Evolutionary conservation across 139 green algal species (phyloP).

Genomic region (Raphidocelis subcapitata): DNA sequence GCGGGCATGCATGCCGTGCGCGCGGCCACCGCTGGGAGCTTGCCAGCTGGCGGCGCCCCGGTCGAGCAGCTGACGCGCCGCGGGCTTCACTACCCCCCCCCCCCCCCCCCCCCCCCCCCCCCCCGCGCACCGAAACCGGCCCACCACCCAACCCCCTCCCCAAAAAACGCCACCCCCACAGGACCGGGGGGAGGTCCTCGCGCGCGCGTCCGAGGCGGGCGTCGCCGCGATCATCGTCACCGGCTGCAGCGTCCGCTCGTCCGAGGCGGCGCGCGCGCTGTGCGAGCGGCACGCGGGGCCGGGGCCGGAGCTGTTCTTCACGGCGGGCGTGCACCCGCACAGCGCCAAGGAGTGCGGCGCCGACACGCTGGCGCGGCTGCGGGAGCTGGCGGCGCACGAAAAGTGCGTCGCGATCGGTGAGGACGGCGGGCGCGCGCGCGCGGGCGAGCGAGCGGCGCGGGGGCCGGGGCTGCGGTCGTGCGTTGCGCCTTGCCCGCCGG

Average conservation of each 20-base stretch:
- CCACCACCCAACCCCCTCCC: neutral
- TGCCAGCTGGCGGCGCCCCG: too few species aligned
- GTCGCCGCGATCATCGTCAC: constrained; percentile 56
- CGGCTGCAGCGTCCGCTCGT: constrained; percentile 47
- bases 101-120: neutral
- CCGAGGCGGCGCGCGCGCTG: constrained; percentile 29
- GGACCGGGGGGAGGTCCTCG: constrained; percentile 58
- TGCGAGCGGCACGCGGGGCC: constrained; percentile 11
- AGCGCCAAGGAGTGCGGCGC: constrained; percentile 67
- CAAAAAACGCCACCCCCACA: constrained; percentile 10
- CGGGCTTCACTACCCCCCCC: too few species aligned
- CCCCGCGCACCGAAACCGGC: neutral
- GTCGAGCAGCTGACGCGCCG: too few species aligned
- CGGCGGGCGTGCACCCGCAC: constrained; percentile 76
- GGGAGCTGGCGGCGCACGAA: constrained; percentile 38
- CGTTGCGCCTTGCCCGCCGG: too few species aligned
- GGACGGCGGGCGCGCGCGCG: neutral
- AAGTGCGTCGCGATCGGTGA: constrained; percentile 56
- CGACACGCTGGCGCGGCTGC: constrained; percentile 44
- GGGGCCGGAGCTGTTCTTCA: constrained; percentile 69
- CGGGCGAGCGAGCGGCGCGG: too few species aligned
- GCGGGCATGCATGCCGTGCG: neutral
- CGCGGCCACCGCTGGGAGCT: too few species aligned
- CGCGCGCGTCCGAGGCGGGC: constrained; percentile 39
- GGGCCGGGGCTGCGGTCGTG: too few species aligned